A percentile compares a stretch with the other conserved stretches of the same genome.
Conservation (phyloP, 352 stramenopile genomes). For the Pythium volutum region DNA sequence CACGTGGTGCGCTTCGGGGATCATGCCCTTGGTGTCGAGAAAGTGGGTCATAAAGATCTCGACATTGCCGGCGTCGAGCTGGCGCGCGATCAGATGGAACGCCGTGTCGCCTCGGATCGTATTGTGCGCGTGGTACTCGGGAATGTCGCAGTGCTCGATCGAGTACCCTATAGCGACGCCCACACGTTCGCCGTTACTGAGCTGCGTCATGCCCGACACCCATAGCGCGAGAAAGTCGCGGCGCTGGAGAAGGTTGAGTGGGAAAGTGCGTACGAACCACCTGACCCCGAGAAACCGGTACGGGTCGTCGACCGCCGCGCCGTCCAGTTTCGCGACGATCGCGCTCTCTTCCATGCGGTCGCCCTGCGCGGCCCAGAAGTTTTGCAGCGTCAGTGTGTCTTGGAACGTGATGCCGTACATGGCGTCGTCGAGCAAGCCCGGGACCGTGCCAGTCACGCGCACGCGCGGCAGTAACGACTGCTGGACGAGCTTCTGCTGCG, state of each 20-base stretch:
- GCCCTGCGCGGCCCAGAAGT: conserved; percentile 33
- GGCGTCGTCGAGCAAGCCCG: conserved; percentile 47
- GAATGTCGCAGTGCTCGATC: conserved; percentile 40
- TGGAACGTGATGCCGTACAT: conserved; percentile 46
- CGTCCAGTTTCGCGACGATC: conserved; percentile 28
- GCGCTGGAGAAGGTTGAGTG: neutral
- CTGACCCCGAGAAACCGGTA: conserved; percentile 35
- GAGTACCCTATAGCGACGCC: conserved; percentile 47
- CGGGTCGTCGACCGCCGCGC: conserved; percentile 26
- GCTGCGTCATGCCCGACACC: neutral
- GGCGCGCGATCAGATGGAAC: conserved; percentile 38
- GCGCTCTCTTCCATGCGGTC: conserved; percentile 27
- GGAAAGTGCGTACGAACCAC: conserved; percentile 9
- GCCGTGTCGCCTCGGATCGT: conserved; percentile 40
- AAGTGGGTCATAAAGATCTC: conserved; percentile 47
- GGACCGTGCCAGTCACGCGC: conserved; percentile 22
- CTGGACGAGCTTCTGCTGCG: neutral
- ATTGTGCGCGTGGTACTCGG: conserved; percentile 31
- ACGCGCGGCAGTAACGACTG: neutral
- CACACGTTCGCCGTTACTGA: conserved; percentile 36
- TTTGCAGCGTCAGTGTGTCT: conserved; percentile 35
- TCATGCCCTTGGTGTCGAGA: conserved; percentile 20
- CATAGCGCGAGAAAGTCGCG: conserved; percentile 39
- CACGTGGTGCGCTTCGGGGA: conserved; percentile 7
- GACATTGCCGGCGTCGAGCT: conserved; percentile 37